Conservation (phyloP, 2,329 filamentous ascomycete genomes). For the Ustulina deusta region DNA sequence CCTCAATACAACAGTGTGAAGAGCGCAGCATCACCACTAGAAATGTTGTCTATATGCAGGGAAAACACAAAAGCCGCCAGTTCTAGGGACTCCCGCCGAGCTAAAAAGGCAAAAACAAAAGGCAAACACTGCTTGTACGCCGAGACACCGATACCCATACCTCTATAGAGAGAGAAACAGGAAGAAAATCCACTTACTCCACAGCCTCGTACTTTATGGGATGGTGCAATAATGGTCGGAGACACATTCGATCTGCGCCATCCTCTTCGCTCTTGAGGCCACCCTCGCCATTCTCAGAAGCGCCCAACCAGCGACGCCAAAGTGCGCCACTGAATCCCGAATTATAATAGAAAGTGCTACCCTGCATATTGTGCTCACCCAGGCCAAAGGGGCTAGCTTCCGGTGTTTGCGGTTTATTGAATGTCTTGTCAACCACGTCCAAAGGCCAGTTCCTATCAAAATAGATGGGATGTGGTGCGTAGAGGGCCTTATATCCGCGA, state of each 20-base stretch:
- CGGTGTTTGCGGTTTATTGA: constrained; percentile 69
- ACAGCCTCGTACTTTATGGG: constrained; percentile 66
- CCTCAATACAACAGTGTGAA: not conserved
- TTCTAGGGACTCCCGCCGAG: not conserved
- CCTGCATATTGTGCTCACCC: constrained; percentile 74
- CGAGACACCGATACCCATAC: constrained; percentile 8
- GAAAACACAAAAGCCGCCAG: not conserved
- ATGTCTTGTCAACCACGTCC: constrained; percentile 69
- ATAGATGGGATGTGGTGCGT: constrained; percentile 77
- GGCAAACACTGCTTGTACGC: not conserved
- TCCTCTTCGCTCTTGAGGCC: constrained; percentile 52
- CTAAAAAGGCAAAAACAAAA: not conserved
- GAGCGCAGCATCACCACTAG: not conserved
- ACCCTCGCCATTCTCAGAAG: constrained; percentile 45
- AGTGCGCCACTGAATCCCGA: constrained; percentile 70
- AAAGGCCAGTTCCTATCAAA: constrained; percentile 71
- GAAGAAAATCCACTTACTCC: constrained; percentile 29
- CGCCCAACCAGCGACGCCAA: constrained; percentile 71
- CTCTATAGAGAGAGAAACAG: not conserved
- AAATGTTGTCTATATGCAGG: constrained; percentile 20
- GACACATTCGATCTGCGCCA: constrained; percentile 67
- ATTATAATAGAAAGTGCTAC: constrained; percentile 76
- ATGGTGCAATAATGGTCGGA: constrained; percentile 73
- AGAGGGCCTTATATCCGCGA: constrained; percentile 89
- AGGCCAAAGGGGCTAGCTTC: constrained; percentile 68